Base-by-base conservation (phyloP, 768 basidiomycete genomes). In the Rhodotorula diobovata region DNA sequence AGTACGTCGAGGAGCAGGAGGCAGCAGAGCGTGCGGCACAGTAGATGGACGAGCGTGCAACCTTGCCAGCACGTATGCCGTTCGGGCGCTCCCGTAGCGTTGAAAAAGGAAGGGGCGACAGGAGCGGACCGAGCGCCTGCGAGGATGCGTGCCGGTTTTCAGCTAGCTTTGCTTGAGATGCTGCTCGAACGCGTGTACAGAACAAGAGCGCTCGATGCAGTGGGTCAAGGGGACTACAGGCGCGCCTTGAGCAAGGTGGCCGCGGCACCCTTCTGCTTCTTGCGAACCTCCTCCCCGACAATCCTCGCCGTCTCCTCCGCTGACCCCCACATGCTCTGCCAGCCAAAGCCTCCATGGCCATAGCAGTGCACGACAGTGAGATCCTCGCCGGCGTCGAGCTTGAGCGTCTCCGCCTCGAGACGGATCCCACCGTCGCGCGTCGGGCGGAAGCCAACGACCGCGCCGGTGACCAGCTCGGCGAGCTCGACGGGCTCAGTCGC, bases 301-400 rank as follows among this genome's bases (percentile, higher is more conserved):
- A 71, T 61, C 61, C 37, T 62, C 23, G 61, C 66, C 35, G 70
- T 61, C 54, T 71, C 70, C 61, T 71, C 66, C 6, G 73, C 71
- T 34, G 56, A 73, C 2, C 79, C 81, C 80, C 80, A 81, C n/a
- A 75, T 76, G 50, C 75, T 76, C 70, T 81, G 81, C 80, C 80
- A 81, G 18, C 81, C 81, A 35, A 77, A 79, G 1, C 81, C 81
- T 4, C 80, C 79, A 59, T 81, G 80, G 14, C 81, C 80, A 65
- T 80, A 81, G 63, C 81, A 80, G 67, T 80, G 76, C 8, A 80
- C 63, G 7, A 81, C 75, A 11, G 58, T 23, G 15, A 58, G 54
- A 51, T 18, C 20, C 25, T 41, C 50, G 25, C 30, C 21, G 32
- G 3, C 35, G 25, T 20, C n/a, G n/a, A 15, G n/a, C 30, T 12